A percentile compares a stretch with the other conserved stretches of the same genome.
Evolutionary conservation across 768 basidiomycete species (phyloP).

Genomic region (Phylloporus sp.): DNA sequence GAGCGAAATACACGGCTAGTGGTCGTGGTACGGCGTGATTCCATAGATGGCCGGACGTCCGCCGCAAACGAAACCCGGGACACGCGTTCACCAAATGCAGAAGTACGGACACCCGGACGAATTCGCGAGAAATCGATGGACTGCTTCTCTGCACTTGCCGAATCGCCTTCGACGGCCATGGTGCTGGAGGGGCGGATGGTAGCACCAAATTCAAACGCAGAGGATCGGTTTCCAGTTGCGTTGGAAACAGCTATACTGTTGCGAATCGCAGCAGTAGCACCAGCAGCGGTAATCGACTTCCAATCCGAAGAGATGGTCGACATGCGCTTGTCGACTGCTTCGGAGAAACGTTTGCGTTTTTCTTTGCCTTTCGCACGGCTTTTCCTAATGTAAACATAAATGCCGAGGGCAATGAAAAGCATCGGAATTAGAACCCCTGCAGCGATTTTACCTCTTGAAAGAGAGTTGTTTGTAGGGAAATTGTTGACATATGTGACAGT

Average conservation of each 20-base stretch:
- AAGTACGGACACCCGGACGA: conserved; percentile 53
- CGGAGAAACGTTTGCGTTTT: conserved; percentile 57
- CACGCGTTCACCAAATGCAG: conserved; percentile 45
- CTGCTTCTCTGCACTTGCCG: conserved; percentile 33
- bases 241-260: conserved; percentile 52
- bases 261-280: conserved; percentile 72
- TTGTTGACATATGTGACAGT: conserved; percentile 40
- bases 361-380: conserved; percentile 47
- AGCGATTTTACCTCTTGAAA: conserved; percentile 56
- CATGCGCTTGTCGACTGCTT: conserved; percentile 78
- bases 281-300: conserved; percentile 66
- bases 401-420: conserved; percentile 46
- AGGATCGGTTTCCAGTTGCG: conserved; percentile 36
- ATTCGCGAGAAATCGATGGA: conserved; percentile 37
- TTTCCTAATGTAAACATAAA: conserved; percentile 49
- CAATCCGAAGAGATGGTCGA: conserved; percentile 75
- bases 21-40: conserved; percentile 39
- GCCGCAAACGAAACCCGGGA: conserved; percentile 71
- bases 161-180: conserved; percentile 40
- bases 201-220: conserved; percentile 55
- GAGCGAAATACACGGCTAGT: conserved; percentile 44
- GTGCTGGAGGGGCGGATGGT: conserved; percentile 49
- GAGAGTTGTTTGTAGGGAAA: conserved; percentile 33
- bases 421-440: conserved; percentile 62
- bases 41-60: conserved; percentile 46